Evolutionary conservation across 2,329 filamentous ascomycete genomes (phyloP).

Genomic region (Aspergillus caelatus): DNA sequence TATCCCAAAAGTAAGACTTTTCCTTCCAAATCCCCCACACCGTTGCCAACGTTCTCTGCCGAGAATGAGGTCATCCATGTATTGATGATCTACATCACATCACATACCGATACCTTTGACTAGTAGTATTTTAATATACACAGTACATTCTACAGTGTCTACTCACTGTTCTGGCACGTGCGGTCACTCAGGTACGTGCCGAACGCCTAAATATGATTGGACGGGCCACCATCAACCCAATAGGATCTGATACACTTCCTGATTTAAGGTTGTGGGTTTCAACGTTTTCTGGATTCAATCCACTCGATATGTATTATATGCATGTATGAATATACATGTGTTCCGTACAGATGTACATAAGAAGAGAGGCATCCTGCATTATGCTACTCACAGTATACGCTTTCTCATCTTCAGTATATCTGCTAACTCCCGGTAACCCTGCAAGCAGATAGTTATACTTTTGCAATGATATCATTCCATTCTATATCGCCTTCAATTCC

Average conservation of each 20-base stretch:
- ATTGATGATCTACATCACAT: neutral
- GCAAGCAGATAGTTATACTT: neutral
- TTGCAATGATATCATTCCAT: neutral
- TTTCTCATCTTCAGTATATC: neutral
- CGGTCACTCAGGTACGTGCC: neutral
- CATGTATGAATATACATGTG: neutral
- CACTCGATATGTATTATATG: neutral
- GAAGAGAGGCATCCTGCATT: neutral
- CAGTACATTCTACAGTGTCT: neutral
- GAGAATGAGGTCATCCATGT: neutral
- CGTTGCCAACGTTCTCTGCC: neutral
- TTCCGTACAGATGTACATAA: neutral
- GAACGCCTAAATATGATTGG: neutral
- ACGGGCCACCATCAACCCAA: neutral
- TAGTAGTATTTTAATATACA: neutral
- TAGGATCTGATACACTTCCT: neutral
- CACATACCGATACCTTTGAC: neutral
- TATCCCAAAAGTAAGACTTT: neutral
- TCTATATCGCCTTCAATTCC: neutral
- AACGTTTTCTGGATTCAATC: neutral
- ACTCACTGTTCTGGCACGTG: neutral
- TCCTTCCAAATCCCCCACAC: neutral
- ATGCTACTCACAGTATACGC: neutral
- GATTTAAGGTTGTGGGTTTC: constrained; percentile 2
- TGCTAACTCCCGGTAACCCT: neutral